Evolutionary conservation across 768 basidiomycete species (phyloP).

Genomic region (Tulasnella sp.): DNA sequence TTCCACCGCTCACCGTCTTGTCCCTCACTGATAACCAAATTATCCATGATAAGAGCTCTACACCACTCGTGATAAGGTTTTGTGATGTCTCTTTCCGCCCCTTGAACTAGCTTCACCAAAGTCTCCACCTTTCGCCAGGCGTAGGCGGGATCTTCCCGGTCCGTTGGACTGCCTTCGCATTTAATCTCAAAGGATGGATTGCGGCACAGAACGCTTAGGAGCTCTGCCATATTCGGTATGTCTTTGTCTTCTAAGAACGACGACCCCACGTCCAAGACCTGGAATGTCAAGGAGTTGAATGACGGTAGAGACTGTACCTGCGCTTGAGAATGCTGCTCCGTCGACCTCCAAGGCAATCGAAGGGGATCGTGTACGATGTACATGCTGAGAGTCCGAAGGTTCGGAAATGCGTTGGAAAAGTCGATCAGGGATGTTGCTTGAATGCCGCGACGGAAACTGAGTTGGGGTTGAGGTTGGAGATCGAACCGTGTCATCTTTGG

Average conservation of each 20-base stretch:
- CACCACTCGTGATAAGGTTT: conserved; percentile 1
- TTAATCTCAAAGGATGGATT: neutral
- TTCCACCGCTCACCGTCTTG: neutral
- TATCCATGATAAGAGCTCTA: neutral
- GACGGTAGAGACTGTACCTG: neutral
- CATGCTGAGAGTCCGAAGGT: neutral
- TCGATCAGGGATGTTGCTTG: neutral
- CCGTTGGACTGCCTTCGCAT: neutral
- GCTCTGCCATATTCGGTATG: neutral
- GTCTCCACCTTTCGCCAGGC: neutral
- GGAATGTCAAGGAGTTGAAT: neutral
- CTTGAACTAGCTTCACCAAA: neutral
- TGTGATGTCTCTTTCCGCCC: neutral
- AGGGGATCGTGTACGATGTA: neutral
- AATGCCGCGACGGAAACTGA: neutral
- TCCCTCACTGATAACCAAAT: neutral
- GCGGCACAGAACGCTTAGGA: neutral
- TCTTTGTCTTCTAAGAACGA: neutral
- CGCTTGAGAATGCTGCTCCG: neutral
- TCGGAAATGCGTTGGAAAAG: neutral
- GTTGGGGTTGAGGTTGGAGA: neutral
- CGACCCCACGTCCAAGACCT: neutral
- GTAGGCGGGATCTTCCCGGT: neutral
- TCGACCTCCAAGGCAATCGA: neutral
- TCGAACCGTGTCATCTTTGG: neutral